Base-by-base conservation (phyloP, 345 rosid species). In the Noccaea bulbosa region DNA sequence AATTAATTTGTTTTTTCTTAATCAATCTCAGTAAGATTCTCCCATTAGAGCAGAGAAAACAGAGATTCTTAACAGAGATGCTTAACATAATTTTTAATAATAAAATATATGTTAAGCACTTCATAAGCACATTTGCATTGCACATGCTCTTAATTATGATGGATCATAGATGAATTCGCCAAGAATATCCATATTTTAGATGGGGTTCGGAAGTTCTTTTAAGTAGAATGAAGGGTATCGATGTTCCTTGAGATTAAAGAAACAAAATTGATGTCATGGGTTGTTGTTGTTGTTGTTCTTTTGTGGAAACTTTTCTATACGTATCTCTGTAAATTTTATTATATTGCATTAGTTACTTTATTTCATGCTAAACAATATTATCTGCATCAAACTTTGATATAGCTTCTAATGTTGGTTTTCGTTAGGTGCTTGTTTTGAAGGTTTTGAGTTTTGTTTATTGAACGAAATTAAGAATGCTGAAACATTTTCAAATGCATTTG, bases 351-450 rank as follows among this genome's bases (percentile, higher is more conserved):
- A 24, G 4, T 50, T 60, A 37, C 48, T 15, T 64, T 40, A 72
- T 63, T 44, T 15, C 32, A 54, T 35, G 50, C 37, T 51, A 53
- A 24, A 38, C 3, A 30, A 7, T 16, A 50, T 41, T 40, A 45
- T 72, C 22, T 63, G 51, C 65, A 47, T 53, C 66, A 38, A 41
- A 48, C 66, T 40, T 57, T 48, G 15, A 37, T 54, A 47, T 54
- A 54, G 48, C 63, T 72, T 54, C 34, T 45, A 46, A 15, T 48
- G 65, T 48, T 65, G 44, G 58, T 16, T 46, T 54, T 39, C 40
- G 15, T 27, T 27, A 11, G 65, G 32, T 55, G 43, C 71, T 52
- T 67, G 17, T 4, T 57, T 48, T n/a, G 38, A 34, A 72, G 27
- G 65, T 55, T 72, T 72, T 7, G n/a, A 3, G 34, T 32, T 24